These are phyloP conservation scores for Adansonia rubrostipa DNA, from an alignment of 441 rosid species.

Conservation along the genomic window DNA sequence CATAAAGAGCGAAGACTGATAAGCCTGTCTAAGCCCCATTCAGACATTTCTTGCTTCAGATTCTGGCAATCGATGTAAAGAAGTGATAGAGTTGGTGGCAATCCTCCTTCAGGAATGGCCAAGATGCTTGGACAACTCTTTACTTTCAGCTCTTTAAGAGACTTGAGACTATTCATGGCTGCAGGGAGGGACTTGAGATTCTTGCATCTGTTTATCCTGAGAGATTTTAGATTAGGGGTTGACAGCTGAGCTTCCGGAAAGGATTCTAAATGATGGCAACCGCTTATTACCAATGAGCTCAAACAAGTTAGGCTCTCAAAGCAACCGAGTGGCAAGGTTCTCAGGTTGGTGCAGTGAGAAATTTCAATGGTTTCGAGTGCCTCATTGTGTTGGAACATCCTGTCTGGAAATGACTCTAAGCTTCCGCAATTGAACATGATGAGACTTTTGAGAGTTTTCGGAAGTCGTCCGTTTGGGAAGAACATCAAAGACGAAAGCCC, in stretches of 20 bases:
- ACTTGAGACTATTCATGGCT: constrained; percentile 9
- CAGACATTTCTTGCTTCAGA: not conserved
- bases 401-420: not conserved
- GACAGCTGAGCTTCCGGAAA: not conserved
- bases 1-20: not conserved
- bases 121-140: not conserved
- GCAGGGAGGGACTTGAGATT: constrained; percentile 7
- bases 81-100: constrained; percentile 2
- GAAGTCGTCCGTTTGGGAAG: constrained; percentile 4
- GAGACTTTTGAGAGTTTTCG: constrained; percentile 5
- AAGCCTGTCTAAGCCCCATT: constrained; percentile 12
- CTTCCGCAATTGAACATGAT: not conserved
- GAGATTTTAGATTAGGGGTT: not conserved
- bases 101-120: constrained; percentile 13
- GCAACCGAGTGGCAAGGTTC: not conserved
- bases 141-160: constrained; percentile 11
- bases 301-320: not conserved
- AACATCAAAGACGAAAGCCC: constrained; percentile 8
- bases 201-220: constrained; percentile 13
- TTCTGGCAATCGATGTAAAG: constrained; percentile 8
- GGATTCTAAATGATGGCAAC: constrained; percentile 8
- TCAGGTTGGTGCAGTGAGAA: constrained; percentile 5
- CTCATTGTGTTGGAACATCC: not conserved
- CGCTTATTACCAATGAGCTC: constrained; percentile 11
- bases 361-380: constrained; percentile 21